Conservation (phyloP, 768 basidiomycete genomes). For the Naganishia vishniacii region DNA sequence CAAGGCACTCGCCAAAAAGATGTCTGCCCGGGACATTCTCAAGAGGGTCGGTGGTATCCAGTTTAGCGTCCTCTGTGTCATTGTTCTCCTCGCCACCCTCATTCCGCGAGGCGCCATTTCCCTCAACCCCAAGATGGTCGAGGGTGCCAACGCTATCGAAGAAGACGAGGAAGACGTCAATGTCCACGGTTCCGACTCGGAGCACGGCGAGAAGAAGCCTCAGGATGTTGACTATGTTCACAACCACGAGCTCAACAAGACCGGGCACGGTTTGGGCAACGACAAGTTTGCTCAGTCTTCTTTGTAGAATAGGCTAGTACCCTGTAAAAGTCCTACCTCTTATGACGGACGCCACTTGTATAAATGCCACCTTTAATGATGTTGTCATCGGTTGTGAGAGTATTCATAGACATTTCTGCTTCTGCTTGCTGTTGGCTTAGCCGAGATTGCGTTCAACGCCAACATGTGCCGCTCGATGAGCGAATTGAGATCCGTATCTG, state of each 20-base stretch:
- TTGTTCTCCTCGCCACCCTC: constrained; percentile 38
- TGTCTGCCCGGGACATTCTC: constrained; percentile 31
- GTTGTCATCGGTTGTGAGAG: background rate
- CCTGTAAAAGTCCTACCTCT: too few relatives aligned
- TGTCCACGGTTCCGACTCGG: background rate
- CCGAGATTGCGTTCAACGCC: too few relatives aligned
- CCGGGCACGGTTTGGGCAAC: background rate
- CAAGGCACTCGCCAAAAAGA: constrained; percentile 26
- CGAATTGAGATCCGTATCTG: too few relatives aligned
- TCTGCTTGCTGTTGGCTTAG: too few relatives aligned
- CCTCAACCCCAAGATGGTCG: constrained; percentile 40
- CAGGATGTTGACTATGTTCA: background rate
- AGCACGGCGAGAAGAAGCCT: constrained; percentile 1
- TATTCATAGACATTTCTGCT: too few relatives aligned
- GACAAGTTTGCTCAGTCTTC: constrained; percentile 19
- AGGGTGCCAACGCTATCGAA: constrained; percentile 25
- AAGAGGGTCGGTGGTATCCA: constrained; percentile 35
- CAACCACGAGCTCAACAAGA: background rate
- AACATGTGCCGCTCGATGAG: too few relatives aligned
- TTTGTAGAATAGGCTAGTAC: background rate
- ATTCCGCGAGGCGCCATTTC: constrained; percentile 39
- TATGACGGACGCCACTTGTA: too few relatives aligned
- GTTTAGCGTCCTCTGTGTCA: constrained; percentile 38
- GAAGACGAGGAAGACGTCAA: constrained; percentile 9
- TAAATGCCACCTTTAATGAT: background rate